Conservation (phyloP, 2,329 filamentous ascomycete species). For the Fusarium solani-melongenae region DNA sequence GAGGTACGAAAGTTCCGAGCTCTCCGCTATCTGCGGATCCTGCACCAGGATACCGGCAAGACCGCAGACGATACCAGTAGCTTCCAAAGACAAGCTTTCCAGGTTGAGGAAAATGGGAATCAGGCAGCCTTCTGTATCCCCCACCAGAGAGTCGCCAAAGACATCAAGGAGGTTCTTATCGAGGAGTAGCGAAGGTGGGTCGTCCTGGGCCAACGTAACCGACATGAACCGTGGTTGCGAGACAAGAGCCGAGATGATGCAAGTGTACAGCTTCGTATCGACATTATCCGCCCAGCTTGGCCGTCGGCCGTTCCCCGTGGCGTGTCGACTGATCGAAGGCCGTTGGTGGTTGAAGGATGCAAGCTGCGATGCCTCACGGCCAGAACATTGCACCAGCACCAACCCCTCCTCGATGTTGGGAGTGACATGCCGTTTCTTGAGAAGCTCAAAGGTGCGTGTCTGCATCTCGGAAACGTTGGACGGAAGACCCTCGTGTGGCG, state of each 20-base stretch:
- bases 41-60: constrained; percentile 86
- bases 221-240: constrained; percentile 77
- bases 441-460: constrained; percentile 81
- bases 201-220: constrained; percentile 77
- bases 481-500: constrained; percentile 79
- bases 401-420: constrained; percentile 77
- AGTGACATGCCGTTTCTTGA: constrained; percentile 80
- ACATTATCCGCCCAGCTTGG: constrained; percentile 68
- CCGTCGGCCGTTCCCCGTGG: constrained; percentile 50
- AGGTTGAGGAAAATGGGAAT: constrained; percentile 92
- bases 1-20: constrained; percentile 87
- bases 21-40: constrained; percentile 68
- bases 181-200: constrained; percentile 78
- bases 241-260: constrained; percentile 69
- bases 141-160: constrained; percentile 80
- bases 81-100: constrained; percentile 82
- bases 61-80: constrained; percentile 94
- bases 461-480: constrained; percentile 84
- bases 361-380: constrained; percentile 61
- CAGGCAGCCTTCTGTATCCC: constrained; percentile 76
- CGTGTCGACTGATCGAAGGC: constrained; percentile 50
- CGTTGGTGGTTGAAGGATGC: constrained; percentile 52
- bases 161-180: constrained; percentile 74
- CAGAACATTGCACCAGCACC: constrained; percentile 85
- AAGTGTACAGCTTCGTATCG: constrained; percentile 72